Percentiles rank a stretch among this genome's conserved stretches.
These are phyloP conservation scores for Nelumbo lutea DNA, from an alignment of 164 flowering plant genomes.

Conservation along the genomic window DNA sequence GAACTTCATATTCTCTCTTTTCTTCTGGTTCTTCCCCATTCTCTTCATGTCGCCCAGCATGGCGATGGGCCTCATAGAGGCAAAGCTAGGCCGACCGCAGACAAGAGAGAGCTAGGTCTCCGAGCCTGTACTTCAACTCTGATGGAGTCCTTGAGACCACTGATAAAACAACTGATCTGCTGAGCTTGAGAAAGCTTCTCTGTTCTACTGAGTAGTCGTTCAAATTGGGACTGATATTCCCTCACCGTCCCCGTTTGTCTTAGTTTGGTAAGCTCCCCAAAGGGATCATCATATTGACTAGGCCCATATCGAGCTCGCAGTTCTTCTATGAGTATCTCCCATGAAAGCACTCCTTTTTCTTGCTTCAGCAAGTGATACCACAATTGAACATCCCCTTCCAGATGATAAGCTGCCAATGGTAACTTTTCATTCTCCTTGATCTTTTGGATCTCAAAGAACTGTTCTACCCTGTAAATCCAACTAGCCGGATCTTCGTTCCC, in stretches of 20 bases:
- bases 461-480: not conserved
- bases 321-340: not conserved
- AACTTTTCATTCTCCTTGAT: not conserved
- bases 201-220: not conserved
- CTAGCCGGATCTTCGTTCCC: not conserved
- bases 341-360: not conserved
- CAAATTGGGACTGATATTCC: not conserved
- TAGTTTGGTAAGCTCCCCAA: not conserved
- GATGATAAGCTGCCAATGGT: not conserved
- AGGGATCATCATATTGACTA: not conserved
- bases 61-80: not conserved
- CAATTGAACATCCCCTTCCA: not conserved
- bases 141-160: not conserved
- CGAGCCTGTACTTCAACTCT: not conserved
- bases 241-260: not conserved
- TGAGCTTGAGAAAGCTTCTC: not conserved
- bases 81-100: not conserved
- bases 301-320: not conserved
- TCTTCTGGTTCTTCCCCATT: not conserved
- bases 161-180: not conserved
- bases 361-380: not conserved
- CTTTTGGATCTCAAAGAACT: not conserved
- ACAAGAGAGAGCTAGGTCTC: not conserved
- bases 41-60: not conserved
- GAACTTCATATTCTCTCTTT: not conserved